phyloP scores from a whole-genome alignment of 768 basidiomycete genomes.

The Infundibulicybe gibba region DNA sequence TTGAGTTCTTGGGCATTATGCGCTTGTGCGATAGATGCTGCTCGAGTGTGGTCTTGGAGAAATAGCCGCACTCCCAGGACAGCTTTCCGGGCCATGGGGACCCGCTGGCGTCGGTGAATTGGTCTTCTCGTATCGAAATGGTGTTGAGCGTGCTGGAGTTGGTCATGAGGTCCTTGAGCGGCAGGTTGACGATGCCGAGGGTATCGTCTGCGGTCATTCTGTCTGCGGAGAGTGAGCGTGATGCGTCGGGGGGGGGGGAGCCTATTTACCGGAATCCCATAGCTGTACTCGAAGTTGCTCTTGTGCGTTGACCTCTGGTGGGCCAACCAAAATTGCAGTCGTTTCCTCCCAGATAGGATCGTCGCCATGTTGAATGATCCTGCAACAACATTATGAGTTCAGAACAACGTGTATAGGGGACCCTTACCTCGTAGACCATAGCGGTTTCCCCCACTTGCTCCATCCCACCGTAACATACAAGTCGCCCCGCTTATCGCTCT shows the following conservation, averaged over 20 bases:
- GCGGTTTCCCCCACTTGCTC: constrained; percentile 56
- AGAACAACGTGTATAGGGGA: neutral
- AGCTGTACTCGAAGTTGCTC: constrained; percentile 63
- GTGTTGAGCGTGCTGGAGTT: constrained; percentile 37
- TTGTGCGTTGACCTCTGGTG: constrained; percentile 62
- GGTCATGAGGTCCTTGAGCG: constrained; percentile 29
- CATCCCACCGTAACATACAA: constrained; percentile 65
- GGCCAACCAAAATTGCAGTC: constrained; percentile 54
- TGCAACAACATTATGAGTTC: constrained; percentile 7
- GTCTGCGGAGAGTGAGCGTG: constrained; percentile 19
- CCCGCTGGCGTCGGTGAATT: constrained; percentile 30
- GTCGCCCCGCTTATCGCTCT: constrained; percentile 32
- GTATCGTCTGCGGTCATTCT: constrained; percentile 44
- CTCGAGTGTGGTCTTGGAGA: constrained; percentile 40
- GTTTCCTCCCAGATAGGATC: constrained; percentile 74
- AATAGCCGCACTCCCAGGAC: constrained; percentile 50
- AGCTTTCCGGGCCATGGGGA: constrained; percentile 30
- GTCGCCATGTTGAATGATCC: constrained; percentile 60
- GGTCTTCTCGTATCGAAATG: constrained; percentile 43
- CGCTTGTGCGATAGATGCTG: constrained; percentile 27
- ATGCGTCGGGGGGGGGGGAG: neutral
- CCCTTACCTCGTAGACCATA: constrained; percentile 60
- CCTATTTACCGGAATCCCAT: constrained; percentile 61
- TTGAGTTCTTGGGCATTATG: constrained; percentile 33
- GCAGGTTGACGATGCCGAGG: constrained; percentile 44